Percentiles rank a stretch among this genome's conserved stretches.
Conservation (phyloP, 2,329 filamentous ascomycete genomes). For the Coniochaeta ligniaria region DNA sequence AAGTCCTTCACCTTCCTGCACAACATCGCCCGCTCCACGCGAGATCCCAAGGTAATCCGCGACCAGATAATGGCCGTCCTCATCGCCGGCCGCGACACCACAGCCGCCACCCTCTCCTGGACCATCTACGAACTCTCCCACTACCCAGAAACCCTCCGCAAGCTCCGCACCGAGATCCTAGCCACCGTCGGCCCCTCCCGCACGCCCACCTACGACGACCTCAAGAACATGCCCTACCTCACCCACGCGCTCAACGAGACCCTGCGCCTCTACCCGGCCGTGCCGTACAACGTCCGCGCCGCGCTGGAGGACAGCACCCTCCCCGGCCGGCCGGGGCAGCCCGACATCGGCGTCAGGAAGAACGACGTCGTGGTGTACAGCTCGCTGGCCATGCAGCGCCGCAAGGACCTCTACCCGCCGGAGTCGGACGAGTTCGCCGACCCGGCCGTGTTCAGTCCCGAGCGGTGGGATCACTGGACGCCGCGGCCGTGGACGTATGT, state of each 20-base stretch:
- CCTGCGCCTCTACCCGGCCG: constrained; percentile 18
- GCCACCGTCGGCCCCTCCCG: constrained; percentile 17
- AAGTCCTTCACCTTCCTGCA: constrained; percentile 70
- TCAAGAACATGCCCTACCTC: constrained; percentile 42
- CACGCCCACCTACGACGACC: constrained; percentile 38
- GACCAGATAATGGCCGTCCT: constrained; percentile 70
- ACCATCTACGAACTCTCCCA: constrained; percentile 28
- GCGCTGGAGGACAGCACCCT: constrained; percentile 16
- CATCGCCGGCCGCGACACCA: constrained; percentile 62
- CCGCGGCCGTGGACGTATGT: constrained; percentile 25
- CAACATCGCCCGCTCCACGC: constrained; percentile 63
- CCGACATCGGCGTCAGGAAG: constrained; percentile 15
- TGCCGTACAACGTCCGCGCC: constrained; percentile 19
- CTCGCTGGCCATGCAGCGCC: constrained; percentile 19
- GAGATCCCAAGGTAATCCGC: constrained; percentile 55
- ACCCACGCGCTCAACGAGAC: constrained; percentile 35
- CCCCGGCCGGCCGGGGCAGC: constrained; percentile 13
- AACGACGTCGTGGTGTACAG: constrained; percentile 17
- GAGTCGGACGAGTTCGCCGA: constrained; percentile 15
- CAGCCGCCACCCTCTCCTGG: constrained; percentile 34
- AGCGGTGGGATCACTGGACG: constrained; percentile 20
- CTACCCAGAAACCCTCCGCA: constrained; percentile 26
- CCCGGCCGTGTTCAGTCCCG: constrained; percentile 18
- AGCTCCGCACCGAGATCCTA: constrained; percentile 27
- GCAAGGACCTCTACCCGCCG: constrained; percentile 18